Evolutionary conservation across 2,329 filamentous ascomycete genomes (phyloP).

Genomic region (Tolypocladium sp.): DNA sequence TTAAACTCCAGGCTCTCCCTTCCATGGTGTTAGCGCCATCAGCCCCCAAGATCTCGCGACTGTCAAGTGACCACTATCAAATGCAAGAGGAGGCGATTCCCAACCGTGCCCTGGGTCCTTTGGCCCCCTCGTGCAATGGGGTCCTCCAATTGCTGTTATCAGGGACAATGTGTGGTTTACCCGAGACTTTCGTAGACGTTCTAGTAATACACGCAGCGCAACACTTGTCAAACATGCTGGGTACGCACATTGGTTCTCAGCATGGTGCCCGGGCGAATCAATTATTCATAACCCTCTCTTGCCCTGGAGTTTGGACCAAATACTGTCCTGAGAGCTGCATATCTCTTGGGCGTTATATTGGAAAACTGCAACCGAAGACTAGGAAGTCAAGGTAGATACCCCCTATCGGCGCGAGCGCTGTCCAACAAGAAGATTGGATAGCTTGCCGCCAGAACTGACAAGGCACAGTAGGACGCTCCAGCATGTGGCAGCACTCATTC

Average conservation of each 20-base stretch:
- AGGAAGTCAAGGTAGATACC: too few species aligned
- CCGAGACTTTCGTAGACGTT: neutral
- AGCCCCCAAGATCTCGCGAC: neutral
- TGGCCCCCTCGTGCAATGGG: too few species aligned
- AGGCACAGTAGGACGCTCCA: too few species aligned
- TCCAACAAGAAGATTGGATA: neutral
- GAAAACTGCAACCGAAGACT: neutral
- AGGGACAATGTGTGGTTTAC: neutral
- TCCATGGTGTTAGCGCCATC: neutral
- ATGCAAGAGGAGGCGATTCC: neutral
- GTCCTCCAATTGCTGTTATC: neutral
- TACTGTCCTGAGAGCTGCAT: neutral
- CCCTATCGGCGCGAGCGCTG: neutral
- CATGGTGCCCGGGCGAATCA: too few species aligned
- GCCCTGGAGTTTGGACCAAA: neutral
- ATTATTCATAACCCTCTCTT: too few species aligned
- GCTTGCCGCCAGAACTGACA: too few species aligned
- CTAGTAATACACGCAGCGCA: too few species aligned
- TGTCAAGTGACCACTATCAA: neutral
- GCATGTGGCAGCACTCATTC: too few species aligned
- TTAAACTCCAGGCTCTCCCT: neutral
- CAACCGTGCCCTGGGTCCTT: neutral
- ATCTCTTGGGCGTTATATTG: neutral
- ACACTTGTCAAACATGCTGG: too few species aligned
- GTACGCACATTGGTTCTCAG: too few species aligned